Percentiles rank a stretch among this genome's conserved stretches.
phyloP scores from a whole-genome alignment of 1,139 yeast species.

The Torulaspora pretoriensis region DNA sequence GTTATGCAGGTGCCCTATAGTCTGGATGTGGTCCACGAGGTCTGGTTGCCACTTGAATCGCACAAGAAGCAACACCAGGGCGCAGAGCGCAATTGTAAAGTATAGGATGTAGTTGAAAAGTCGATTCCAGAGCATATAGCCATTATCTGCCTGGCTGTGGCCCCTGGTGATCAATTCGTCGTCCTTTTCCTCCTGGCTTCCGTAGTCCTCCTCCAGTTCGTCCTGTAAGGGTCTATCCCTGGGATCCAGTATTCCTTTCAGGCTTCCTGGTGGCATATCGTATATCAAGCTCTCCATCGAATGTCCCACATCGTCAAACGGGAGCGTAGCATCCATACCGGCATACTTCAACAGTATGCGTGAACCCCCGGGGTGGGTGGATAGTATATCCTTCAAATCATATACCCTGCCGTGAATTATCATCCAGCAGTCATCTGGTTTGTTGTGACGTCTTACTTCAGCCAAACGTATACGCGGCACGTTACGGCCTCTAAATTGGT shows the following conservation, averaged over 20 bases:
- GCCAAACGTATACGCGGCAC: constrained; percentile 22
- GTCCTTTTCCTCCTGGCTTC: constrained; percentile 2
- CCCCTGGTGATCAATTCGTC: constrained; percentile 9
- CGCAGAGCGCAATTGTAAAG: constrained; percentile 16
- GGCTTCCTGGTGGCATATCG: constrained; percentile 23
- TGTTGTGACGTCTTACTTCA: constrained; percentile 46
- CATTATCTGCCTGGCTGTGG: constrained; percentile 10
- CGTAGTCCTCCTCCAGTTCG: not conserved
- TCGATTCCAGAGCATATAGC: constrained; percentile 7
- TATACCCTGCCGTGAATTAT: constrained; percentile 59
- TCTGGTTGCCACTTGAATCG: constrained; percentile 5
- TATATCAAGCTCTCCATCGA: constrained; percentile 35
- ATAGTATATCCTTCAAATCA: constrained; percentile 49
- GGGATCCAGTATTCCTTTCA: constrained; percentile 16
- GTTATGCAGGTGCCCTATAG: constrained; percentile 3
- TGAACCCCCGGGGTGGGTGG: constrained; percentile 65
- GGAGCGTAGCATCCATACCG: constrained; percentile 67
- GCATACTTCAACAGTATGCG: constrained; percentile 66
- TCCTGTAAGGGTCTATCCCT: not conserved
- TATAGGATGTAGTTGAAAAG: constrained; percentile 11
- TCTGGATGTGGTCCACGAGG: not conserved
- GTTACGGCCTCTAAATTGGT: not conserved
- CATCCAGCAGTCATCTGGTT: constrained; percentile 58
- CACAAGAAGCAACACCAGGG: constrained; percentile 14
- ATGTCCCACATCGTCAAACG: constrained; percentile 45